Percentiles rank a stretch among this genome's conserved stretches.
Evolutionary conservation across 129 eudicot species (phyloP).

Genomic region (Silybum marianum): DNA sequence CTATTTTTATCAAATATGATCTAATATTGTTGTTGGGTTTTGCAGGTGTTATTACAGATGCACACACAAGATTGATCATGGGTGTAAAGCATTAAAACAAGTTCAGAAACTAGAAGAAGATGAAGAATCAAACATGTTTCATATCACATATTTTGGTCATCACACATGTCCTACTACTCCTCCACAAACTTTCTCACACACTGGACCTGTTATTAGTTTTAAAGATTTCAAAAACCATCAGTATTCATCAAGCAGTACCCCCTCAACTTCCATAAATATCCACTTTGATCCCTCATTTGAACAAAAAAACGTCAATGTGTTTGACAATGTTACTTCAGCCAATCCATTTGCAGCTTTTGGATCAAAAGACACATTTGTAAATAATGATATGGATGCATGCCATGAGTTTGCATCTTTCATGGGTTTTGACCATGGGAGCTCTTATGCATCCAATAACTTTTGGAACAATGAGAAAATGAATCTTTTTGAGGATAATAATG

Average conservation of each 20-base stretch:
- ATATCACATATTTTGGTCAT: constrained; percentile 56
- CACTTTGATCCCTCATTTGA: constrained; percentile 17
- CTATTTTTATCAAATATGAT: neutral
- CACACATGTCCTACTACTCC: constrained; percentile 50
- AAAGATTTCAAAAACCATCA: constrained; percentile 22
- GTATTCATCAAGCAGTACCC: constrained; percentile 3
- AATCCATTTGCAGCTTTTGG: neutral
- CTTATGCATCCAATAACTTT: neutral
- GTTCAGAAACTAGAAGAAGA: constrained; percentile 54
- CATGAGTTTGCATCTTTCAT: neutral
- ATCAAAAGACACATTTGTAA: neutral
- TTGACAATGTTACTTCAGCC: neutral
- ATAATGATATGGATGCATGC: neutral
- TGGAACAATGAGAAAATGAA: neutral
- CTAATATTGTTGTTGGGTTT: neutral
- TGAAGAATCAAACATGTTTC: constrained; percentile 31
- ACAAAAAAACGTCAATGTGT: constrained; percentile 24
- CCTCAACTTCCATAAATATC: constrained; percentile 20
- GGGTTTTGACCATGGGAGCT: neutral
- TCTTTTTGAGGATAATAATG: neutral
- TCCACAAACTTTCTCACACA: constrained; percentile 5
- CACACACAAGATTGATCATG: constrained; percentile 61
- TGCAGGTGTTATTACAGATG: constrained; percentile 71
- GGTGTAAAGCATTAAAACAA: constrained; percentile 64
- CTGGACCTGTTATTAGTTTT: constrained; percentile 24